phyloP scores from a whole-genome alignment of 345 rosid genomes.

The Pistacia vera region DNA sequence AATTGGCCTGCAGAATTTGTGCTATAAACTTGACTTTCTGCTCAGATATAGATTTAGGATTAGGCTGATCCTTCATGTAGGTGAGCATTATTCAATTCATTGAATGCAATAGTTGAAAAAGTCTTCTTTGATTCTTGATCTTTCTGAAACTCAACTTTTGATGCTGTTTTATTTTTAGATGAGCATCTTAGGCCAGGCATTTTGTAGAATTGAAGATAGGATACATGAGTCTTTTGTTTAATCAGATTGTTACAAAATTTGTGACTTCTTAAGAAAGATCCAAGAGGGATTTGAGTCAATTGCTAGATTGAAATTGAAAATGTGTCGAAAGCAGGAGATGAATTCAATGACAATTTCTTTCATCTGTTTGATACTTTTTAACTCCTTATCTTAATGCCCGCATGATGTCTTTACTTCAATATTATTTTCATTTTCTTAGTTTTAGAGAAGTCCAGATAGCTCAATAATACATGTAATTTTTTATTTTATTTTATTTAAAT shows the following conservation, averaged over 20 bases:
- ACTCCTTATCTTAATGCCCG: background rate
- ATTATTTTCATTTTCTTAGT: too few species aligned
- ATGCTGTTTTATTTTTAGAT: background rate
- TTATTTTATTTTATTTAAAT: too few species aligned
- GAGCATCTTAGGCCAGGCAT: background rate
- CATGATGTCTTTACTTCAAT: background rate
- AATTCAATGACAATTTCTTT: too few species aligned
- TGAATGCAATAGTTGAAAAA: conserved; percentile 30
- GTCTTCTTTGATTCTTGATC: background rate
- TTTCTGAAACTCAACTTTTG: background rate
- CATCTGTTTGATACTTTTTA: too few species aligned
- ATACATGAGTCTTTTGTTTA: background rate
- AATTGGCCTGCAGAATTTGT: conserved; percentile 24
- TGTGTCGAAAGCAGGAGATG: background rate
- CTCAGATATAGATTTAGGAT: conserved; percentile 21
- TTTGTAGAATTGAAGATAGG: background rate
- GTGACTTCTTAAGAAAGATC: background rate
- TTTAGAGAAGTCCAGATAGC: too few species aligned
- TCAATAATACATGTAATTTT: too few species aligned
- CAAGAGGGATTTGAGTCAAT: background rate
- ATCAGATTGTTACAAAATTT: background rate
- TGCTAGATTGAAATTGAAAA: background rate
- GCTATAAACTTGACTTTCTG: conserved; percentile 22
- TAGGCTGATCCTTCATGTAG: conserved; percentile 36
- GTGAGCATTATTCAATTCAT: conserved; percentile 25